Evolutionary conservation across 2,329 filamentous ascomycete genomes (phyloP).

Genomic region (Aspergillus quadrilineatus): DNA sequence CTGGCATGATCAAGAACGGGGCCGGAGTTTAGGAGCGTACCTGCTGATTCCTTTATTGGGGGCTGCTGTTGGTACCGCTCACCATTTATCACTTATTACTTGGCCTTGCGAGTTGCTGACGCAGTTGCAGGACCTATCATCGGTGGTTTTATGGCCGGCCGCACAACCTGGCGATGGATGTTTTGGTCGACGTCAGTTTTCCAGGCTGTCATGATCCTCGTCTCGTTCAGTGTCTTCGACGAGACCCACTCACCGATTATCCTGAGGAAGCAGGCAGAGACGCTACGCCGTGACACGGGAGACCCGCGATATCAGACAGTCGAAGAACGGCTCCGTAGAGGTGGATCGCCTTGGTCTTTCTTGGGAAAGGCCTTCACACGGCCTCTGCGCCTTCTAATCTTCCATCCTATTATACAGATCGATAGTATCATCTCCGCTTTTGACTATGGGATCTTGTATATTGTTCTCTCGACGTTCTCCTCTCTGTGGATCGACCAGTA

Average conservation of each 20-base stretch:
- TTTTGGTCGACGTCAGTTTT: conserved; percentile 59
- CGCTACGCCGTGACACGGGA: background rate
- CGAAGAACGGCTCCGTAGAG: background rate
- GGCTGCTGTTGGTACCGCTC: background rate
- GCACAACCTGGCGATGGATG: conserved; percentile 21
- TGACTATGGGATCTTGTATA: conserved; percentile 60
- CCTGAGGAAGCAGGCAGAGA: conserved; percentile 54
- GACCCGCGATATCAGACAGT: background rate
- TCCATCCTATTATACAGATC: conserved; percentile 60
- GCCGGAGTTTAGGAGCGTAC: background rate
- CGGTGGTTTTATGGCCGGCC: conserved; percentile 59
- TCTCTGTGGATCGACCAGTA: conserved; percentile 56
- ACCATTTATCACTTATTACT: conserved; percentile 23
- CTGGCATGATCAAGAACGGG: conserved; percentile 6
- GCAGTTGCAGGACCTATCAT: conserved; percentile 55
- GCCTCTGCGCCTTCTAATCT: conserved; percentile 54
- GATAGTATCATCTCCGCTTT: conserved; percentile 55
- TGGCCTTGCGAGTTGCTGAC: background rate
- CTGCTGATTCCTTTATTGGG: conserved; percentile 6
- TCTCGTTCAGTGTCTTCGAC: conserved; percentile 57
- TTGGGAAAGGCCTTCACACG: conserved; percentile 46
- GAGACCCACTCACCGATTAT: conserved; percentile 65
- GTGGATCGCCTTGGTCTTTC: conserved; percentile 14
- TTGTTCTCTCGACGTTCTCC: conserved; percentile 61
- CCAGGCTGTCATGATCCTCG: conserved; percentile 57